Conservation (phyloP, 169 alveolate species). For the Eimeria tenella region DNA sequence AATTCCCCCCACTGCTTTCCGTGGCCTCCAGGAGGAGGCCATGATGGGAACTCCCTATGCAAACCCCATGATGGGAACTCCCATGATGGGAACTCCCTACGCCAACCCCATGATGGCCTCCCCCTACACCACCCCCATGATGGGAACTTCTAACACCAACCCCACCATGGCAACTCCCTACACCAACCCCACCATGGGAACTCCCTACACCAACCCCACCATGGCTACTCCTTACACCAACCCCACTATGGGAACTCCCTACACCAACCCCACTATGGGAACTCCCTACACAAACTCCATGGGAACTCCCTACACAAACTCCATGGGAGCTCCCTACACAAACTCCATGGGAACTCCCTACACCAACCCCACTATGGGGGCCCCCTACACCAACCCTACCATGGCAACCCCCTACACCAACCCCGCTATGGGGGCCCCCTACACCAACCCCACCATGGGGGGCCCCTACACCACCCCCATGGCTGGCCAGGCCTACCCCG, state of each 20-base stretch:
- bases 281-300: not conserved
- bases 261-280: not conserved
- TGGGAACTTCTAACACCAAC: not conserved
- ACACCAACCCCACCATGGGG: too few species aligned
- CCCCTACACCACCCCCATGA: not conserved
- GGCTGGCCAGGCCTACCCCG: too few species aligned
- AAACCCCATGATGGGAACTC: not conserved
- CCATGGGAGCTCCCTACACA: too few species aligned
- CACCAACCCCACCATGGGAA: not conserved
- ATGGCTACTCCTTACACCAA: not conserved
- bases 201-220: not conserved
- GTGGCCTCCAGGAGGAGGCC: not conserved
- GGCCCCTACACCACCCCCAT: too few species aligned
- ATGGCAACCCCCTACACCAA: too few species aligned
- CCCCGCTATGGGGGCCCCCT: too few species aligned
- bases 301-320: too few species aligned
- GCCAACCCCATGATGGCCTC: not conserved
- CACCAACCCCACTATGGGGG: not conserved
- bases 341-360: not conserved
- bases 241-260: not conserved
- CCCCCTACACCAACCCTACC: constrained; percentile 5
- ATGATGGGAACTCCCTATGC: constrained; percentile 7
- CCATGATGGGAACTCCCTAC: not conserved
- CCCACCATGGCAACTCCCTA: not conserved
- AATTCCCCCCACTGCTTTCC: not conserved